Conservation (phyloP, 2,329 filamentous ascomycete species). For the Stagonosporopsis chrysanthemi region DNA sequence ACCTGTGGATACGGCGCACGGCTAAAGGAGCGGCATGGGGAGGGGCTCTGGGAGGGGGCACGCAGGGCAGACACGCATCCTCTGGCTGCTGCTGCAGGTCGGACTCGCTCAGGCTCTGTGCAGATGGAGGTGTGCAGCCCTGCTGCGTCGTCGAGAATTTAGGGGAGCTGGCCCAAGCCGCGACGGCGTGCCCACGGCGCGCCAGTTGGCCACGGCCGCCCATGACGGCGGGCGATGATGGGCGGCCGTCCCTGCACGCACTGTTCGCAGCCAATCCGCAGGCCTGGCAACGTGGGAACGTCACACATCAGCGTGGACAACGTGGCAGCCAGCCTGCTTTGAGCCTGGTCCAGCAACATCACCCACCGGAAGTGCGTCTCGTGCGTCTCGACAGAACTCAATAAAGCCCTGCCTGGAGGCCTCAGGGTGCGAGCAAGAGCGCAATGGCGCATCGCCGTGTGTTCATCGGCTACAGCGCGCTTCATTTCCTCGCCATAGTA, state of each 20-base stretch:
- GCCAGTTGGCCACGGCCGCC: conserved; percentile 27
- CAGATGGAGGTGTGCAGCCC: conserved; percentile 25
- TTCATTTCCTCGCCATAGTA: conserved; percentile 20
- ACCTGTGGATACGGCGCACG: conserved; percentile 26
- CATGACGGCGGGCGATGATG: background rate
- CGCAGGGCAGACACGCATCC: conserved; percentile 44
- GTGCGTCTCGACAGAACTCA: too few species aligned
- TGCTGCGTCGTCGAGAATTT: conserved; percentile 32
- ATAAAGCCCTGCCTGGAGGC: too few species aligned
- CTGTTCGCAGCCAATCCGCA: conserved; percentile 9
- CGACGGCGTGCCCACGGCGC: conserved; percentile 7
- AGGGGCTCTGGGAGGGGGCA: conserved; percentile 39
- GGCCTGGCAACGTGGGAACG: conserved; percentile 15
- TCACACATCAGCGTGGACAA: conserved; percentile 8
- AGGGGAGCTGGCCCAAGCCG: conserved; percentile 27
- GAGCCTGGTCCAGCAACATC: too few species aligned
- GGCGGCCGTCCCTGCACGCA: conserved; percentile 3
- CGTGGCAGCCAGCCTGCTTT: conserved; percentile 9
- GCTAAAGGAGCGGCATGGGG: conserved; percentile 51
- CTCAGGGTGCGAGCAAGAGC: background rate
- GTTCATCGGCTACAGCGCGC: conserved; percentile 21
- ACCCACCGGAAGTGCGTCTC: too few species aligned
- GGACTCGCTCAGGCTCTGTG: conserved; percentile 6
- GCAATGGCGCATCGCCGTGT: background rate
- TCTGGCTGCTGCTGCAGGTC: conserved; percentile 35